Evolutionary conservation across 495 filamentous ascomycete genomes (phyloP).

Genomic region (Mytilinidion resinicola): DNA sequence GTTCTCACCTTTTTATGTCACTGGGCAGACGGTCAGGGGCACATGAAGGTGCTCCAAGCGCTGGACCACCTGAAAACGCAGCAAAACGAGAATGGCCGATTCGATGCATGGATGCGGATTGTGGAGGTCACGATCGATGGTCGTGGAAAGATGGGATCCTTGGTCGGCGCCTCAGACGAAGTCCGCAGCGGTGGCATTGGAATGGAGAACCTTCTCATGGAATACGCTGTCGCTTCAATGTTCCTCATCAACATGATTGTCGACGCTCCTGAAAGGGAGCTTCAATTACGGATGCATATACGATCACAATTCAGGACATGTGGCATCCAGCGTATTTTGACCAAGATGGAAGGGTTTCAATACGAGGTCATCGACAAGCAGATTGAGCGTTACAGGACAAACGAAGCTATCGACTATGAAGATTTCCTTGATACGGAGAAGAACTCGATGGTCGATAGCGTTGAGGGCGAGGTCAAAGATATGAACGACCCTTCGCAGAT

Average conservation of each 20-base stretch:
- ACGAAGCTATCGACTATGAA: constrained; percentile 97
- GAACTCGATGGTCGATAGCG: constrained; percentile 79
- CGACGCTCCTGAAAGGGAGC: constrained; percentile 79
- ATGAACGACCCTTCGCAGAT: constrained; percentile 90
- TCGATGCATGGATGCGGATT: constrained; percentile 98
- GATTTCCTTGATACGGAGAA: constrained; percentile 89
- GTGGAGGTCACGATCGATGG: constrained; percentile 97
- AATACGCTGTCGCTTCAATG: constrained; percentile 93
- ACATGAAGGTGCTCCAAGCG: constrained; percentile 86
- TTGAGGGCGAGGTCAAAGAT: constrained; percentile 89
- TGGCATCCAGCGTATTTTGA: constrained; percentile 88
- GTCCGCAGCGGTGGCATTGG: constrained; percentile 94
- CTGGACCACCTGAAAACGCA: constrained; percentile 87
- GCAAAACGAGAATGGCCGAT: constrained; percentile 88
- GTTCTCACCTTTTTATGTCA: constrained; percentile 95
- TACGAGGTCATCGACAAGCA: constrained; percentile 99
- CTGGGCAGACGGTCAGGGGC: constrained; percentile 91
- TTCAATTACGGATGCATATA: constrained; percentile 89
- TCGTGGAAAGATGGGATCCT: constrained; percentile 94
- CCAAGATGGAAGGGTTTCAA: constrained; percentile 97
- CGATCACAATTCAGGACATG: constrained; percentile 93
- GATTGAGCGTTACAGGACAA: constrained; percentile 84
- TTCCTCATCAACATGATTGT: constrained; percentile 96
- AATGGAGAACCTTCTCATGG: constrained; percentile 98
- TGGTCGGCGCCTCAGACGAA: constrained; percentile 95